Evolutionary conservation across 169 alveolate genomes (phyloP).

Genomic region (Plasmodium ovale): DNA sequence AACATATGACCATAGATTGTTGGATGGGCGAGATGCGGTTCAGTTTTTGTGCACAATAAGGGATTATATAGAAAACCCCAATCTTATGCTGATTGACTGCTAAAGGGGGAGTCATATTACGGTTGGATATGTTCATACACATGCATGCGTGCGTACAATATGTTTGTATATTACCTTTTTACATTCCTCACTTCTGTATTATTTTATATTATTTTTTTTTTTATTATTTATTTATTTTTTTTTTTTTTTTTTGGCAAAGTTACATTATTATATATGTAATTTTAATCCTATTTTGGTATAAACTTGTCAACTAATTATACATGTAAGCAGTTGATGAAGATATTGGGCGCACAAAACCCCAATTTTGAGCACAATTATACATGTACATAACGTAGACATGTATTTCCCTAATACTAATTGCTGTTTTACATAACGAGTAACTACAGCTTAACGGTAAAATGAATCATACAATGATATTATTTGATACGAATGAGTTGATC

Average conservation of each 20-base stretch:
- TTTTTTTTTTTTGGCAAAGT: background rate
- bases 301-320: background rate
- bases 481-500: too few species aligned
- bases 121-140: background rate
- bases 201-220: background rate
- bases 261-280: background rate
- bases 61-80: slow-evolving; percentile 94
- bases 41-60: slow-evolving; percentile 93
- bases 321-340: background rate
- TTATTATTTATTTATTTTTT: background rate
- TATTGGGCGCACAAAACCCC: background rate
- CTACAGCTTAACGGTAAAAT: too few species aligned
- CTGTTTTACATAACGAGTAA: too few species aligned
- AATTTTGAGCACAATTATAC: too few species aligned
- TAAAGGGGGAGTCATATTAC: slow-evolving; percentile 1
- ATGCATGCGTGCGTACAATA: background rate
- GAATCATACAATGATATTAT: too few species aligned
- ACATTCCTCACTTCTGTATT: too few species aligned
- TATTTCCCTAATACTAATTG: background rate
- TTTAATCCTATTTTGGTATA: background rate
- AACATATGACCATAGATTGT: slow-evolving; percentile 97
- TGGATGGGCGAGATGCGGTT: slow-evolving; percentile 98
- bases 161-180: too few species aligned
- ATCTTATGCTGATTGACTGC: slow-evolving; percentile 78
- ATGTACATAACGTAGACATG: background rate